These are phyloP conservation scores for Sporisorium iseilematis-ciliati DNA, from an alignment of 1,284 basidiomycete species.

Conservation along the genomic window DNA sequence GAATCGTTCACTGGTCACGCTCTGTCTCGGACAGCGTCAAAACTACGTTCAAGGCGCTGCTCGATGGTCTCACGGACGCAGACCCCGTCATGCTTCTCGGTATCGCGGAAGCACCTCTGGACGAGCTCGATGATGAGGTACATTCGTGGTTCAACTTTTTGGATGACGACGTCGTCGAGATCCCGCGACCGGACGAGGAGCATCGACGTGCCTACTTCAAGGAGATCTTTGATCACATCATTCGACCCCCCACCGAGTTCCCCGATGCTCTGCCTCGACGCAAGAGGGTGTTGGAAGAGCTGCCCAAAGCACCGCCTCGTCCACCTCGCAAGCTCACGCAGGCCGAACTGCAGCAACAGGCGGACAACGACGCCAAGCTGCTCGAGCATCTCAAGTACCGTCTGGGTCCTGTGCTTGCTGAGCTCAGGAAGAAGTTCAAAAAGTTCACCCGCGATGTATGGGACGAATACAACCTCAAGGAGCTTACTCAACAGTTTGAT, in stretches of 20 bases:
- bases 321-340: conserved; percentile 85
- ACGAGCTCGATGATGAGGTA: conserved; percentile 83
- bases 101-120: conserved; percentile 82
- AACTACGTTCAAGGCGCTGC: conserved; percentile 86
- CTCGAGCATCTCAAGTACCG: conserved; percentile 88
- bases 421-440: conserved; percentile 93
- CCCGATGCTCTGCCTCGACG: conserved; percentile 88
- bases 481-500: conserved; percentile 68
- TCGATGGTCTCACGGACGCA: conserved; percentile 87
- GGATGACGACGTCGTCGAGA: conserved; percentile 80
- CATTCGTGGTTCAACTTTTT: conserved; percentile 88
- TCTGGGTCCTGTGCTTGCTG: conserved; percentile 85
- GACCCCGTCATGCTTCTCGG: conserved; percentile 93
- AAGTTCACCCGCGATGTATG: conserved; percentile 85
- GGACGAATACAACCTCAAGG: conserved; percentile 70
- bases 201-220: conserved; percentile 85
- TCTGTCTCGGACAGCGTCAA: conserved; percentile 86
- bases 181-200: conserved; percentile 71
- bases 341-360: conserved; percentile 84
- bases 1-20: conserved; percentile 85
- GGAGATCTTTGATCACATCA: conserved; percentile 69
- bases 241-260: conserved; percentile 83
- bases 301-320: conserved; percentile 89
- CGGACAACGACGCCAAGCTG: conserved; percentile 82
- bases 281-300: conserved; percentile 84